Conservation (phyloP, 192 early-diverging fungal genomes). For the Dispira simplex region DNA sequence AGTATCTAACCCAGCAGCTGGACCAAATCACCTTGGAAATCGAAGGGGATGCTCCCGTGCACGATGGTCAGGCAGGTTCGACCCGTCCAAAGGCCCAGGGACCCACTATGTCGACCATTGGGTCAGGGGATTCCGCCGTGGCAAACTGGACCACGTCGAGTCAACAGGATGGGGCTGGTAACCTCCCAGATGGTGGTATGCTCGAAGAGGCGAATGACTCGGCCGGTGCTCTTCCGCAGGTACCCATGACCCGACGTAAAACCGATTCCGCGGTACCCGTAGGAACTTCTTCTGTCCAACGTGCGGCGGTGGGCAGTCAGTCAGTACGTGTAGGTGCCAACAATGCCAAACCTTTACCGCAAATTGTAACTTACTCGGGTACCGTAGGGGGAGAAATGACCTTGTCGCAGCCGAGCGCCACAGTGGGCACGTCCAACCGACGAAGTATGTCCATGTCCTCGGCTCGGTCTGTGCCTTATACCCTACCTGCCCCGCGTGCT, state of each 20-base stretch:
- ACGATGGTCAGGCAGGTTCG: not conserved
- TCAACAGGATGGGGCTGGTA: not conserved
- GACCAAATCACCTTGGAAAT: constrained; percentile 1
- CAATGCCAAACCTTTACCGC: not conserved
- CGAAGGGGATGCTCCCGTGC: not conserved
- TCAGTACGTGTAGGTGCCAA: not conserved
- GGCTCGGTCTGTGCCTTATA: not conserved
- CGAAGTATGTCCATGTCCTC: not conserved
- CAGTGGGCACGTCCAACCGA: not conserved
- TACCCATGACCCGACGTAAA: no score
- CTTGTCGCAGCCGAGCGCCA: not conserved
- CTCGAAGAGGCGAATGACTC: not conserved
- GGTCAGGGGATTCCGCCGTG: not conserved
- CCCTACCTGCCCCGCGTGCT: not conserved
- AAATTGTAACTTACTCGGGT: not conserved
- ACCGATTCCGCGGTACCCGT: no score
- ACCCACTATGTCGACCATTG: not conserved
- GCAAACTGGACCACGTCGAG: not conserved
- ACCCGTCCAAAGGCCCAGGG: no score
- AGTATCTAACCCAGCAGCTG: not conserved
- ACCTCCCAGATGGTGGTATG: not conserved
- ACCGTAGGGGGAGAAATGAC: not conserved
- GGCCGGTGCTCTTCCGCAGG: no score
- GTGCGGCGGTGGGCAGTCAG: not conserved
- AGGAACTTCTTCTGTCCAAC: no score